Percentiles rank a stretch among this genome's conserved stretches.
Evolutionary conservation across 441 rosid species (phyloP).

Genomic region (Kokia cookei): DNA sequence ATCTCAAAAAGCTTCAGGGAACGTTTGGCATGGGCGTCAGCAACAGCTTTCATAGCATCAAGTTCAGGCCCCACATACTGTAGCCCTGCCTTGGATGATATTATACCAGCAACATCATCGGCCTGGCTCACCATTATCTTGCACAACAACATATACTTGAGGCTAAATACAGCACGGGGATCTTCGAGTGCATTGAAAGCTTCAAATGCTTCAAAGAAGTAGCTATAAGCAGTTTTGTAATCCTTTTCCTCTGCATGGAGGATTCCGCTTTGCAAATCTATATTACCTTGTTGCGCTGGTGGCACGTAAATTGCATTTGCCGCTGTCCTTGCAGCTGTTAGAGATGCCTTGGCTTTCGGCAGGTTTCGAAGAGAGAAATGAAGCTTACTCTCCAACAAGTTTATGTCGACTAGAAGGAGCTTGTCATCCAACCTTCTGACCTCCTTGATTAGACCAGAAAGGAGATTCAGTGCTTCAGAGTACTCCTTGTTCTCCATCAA

Average conservation of each 20-base stretch:
- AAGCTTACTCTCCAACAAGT: slow-evolving; percentile 85
- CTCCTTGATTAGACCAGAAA: slow-evolving; percentile 72
- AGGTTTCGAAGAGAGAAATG: slow-evolving; percentile 89
- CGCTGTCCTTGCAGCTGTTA: slow-evolving; percentile 94
- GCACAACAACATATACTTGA: slow-evolving; percentile 83
- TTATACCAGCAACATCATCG: slow-evolving; percentile 86
- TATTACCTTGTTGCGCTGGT: slow-evolving; percentile 90
- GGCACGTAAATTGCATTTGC: slow-evolving; percentile 94
- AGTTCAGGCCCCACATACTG: slow-evolving; percentile 80
- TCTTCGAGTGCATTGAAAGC: slow-evolving; percentile 86
- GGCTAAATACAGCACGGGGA: slow-evolving; percentile 79
- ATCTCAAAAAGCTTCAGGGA: slow-evolving; percentile 74
- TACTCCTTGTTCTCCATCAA: slow-evolving; percentile 84
- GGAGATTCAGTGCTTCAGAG: slow-evolving; percentile 61
- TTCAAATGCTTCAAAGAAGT: slow-evolving; percentile 94
- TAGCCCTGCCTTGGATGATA: slow-evolving; percentile 83
- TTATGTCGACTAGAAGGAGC: slow-evolving; percentile 85
- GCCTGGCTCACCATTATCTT: slow-evolving; percentile 96
- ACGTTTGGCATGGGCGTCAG: slow-evolving; percentile 85
- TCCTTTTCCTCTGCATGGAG: slow-evolving; percentile 99
- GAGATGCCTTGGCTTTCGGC: slow-evolving; percentile 95
- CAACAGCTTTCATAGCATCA: slow-evolving; percentile 97
- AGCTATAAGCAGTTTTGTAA: slow-evolving; percentile 90
- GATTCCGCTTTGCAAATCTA: slow-evolving; percentile 92
- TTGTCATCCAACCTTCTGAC: slow-evolving; percentile 92